A percentile compares a stretch with the other conserved stretches of the same genome.
These are phyloP conservation scores for Salix brachista DNA, from an alignment of 345 rosid genomes.

Conservation along the genomic window DNA sequence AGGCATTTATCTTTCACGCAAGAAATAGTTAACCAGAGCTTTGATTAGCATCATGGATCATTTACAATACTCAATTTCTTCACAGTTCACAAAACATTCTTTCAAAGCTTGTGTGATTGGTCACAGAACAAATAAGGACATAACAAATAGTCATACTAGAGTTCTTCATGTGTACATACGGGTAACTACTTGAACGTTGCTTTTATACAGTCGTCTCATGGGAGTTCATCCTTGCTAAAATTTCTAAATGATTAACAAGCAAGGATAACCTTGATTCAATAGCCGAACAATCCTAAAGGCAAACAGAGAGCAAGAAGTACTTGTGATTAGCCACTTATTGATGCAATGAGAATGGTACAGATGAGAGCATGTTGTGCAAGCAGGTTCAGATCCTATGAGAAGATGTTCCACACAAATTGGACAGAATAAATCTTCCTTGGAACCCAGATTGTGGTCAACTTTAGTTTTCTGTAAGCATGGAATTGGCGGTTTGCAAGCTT, in stretches of 20 bases:
- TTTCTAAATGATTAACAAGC: background rate
- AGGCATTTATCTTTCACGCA: constrained; percentile 55
- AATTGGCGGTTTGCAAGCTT: background rate
- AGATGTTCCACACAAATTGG: background rate
- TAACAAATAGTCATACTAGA: background rate
- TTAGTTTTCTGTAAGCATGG: background rate
- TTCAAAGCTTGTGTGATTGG: too few species aligned
- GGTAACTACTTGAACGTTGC: background rate
- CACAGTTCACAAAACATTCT: background rate
- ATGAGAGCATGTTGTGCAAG: background rate
- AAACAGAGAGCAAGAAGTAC: background rate
- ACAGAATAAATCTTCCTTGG: background rate
- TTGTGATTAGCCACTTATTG: too few species aligned
- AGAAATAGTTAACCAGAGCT: constrained; percentile 31
- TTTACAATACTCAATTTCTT: background rate
- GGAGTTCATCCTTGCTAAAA: background rate
- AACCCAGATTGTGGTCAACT: background rate
- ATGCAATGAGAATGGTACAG: too few species aligned
- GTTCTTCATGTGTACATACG: background rate
- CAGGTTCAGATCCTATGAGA: background rate
- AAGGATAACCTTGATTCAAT: background rate
- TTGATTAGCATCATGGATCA: background rate
- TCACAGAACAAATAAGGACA: background rate
- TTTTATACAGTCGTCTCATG: background rate
- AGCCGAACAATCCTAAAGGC: background rate